These are phyloP conservation scores for Podaxis sp. DNA, from an alignment of 768 basidiomycete genomes.

Conservation along the genomic window DNA sequence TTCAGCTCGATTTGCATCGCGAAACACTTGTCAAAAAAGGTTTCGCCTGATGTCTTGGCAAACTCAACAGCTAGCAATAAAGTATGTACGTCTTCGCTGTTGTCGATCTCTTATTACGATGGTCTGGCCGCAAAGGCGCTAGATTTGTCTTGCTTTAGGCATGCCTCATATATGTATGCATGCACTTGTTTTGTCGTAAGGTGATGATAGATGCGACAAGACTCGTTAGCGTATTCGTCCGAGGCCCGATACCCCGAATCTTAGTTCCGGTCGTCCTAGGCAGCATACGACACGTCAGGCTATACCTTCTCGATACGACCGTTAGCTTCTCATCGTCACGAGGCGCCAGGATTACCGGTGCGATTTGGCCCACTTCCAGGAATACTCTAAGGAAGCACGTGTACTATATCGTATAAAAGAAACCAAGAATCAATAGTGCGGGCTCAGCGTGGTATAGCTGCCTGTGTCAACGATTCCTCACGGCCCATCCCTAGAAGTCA, in stretches of 20 bases:
- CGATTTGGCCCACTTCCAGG: background rate
- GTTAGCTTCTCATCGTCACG: background rate
- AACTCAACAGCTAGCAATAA: background rate
- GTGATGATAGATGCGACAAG: too few relatives aligned
- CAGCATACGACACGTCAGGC: background rate
- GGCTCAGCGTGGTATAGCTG: background rate
- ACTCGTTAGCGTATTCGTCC: too few relatives aligned
- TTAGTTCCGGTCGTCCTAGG: background rate
- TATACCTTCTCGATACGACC: background rate
- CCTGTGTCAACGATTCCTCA: background rate
- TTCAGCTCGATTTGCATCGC: background rate
- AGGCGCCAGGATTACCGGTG: background rate
- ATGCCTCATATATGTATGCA: too few relatives aligned
- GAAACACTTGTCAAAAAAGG: too few relatives aligned
- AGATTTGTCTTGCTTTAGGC: background rate
- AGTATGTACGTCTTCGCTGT: background rate
- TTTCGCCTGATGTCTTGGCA: background rate
- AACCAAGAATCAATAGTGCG: background rate
- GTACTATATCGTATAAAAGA: background rate
- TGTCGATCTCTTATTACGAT: background rate
- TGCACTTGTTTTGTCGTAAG: too few relatives aligned
- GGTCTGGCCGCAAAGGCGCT: background rate
- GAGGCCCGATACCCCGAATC: background rate
- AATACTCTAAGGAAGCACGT: background rate
- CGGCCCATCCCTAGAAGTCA: background rate